Evolutionary conservation across 148 eudicot species (phyloP), one percentile per base, ranked within the genome.

Genomic region (Drosera capensis): DNA sequence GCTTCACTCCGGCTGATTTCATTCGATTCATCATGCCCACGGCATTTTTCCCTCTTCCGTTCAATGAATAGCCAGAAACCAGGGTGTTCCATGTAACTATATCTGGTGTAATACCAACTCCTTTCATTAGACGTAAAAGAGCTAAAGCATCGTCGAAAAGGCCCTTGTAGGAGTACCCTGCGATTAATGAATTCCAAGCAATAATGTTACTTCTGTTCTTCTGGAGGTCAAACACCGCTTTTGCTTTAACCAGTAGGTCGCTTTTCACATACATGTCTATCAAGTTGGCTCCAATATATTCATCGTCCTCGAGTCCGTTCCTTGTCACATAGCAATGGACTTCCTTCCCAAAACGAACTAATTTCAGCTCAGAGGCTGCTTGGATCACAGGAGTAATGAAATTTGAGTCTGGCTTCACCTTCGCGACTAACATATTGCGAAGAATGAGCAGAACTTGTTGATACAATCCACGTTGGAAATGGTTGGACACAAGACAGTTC

Each of bases 181-280:
- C 59, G 48, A 72, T 59, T 23, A 79, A 46, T 25, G 79, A 48
- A 59, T 72, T 79, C 79, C 79, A 75, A 47, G 79, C 55, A 14
- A 69, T 68, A 42, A 64, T 54, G 41, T 75, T 72, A 42, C 50
- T 64, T 47, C 46, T 65, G 9, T 40, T 53, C 55, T 41, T 75
- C 71, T 60, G 57, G 29, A 52, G 37, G 53, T 72, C 51, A 34
- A 79, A 75, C 23, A 64, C 51, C 40, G 60, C 56, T 46, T 15
- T 62, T 44, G 82, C 82, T 44, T 56, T 60, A 17, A 25, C 48
- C 38, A 79, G 17, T 47, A 56, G 60, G 40, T 57, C 45, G 9
- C 43, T 63, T 72, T 75, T 79, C 44, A 75, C 64, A 36, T 79
- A 79, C 87, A 79, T 79, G 55, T 79, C 79, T 48, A 75, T 25